Percentiles rank a stretch among this genome's conserved stretches.
Conservation (phyloP, 257 asterid species). For the Lavandula angustifolia region DNA sequence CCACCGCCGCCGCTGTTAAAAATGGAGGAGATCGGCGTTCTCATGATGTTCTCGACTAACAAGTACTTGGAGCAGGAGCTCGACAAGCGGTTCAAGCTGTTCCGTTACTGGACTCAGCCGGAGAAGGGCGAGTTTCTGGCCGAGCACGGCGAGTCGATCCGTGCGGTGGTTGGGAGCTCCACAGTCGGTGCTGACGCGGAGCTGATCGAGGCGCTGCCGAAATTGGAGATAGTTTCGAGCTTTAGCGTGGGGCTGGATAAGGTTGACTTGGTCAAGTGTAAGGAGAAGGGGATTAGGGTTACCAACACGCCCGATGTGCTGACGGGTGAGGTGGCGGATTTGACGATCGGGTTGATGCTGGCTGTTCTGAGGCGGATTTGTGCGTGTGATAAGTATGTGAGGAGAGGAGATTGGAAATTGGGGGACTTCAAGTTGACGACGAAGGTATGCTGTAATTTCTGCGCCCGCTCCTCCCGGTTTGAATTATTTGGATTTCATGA, state of each 20-base stretch:
- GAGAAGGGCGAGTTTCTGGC: slow-evolving; percentile 47
- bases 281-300: slow-evolving; percentile 80
- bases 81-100: slow-evolving; percentile 67
- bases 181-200: slow-evolving; percentile 50
- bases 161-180: slow-evolving; percentile 71
- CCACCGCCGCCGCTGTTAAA: slow-evolving; percentile 12
- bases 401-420: slow-evolving; percentile 62
- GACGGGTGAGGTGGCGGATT: slow-evolving; percentile 92
- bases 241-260: slow-evolving; percentile 85
- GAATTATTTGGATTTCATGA: background rate
- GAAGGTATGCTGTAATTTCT: slow-evolving; percentile 44
- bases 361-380: slow-evolving; percentile 67
- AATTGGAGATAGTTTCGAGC: slow-evolving; percentile 67
- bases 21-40: slow-evolving; percentile 68
- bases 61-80: slow-evolving; percentile 66
- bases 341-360: slow-evolving; percentile 75
- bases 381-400: slow-evolving; percentile 63
- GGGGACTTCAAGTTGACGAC: slow-evolving; percentile 67
- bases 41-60: slow-evolving; percentile 59
- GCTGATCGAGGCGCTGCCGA: slow-evolving; percentile 66
- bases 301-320: slow-evolving; percentile 85
- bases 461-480: background rate
- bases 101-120: slow-evolving; percentile 62
- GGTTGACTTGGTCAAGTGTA: slow-evolving; percentile 69
- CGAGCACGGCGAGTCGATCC: slow-evolving; percentile 57